These are phyloP conservation scores for Quambalaria eucalypti DNA, from an alignment of 1,284 basidiomycete species.

Conservation along the genomic window DNA sequence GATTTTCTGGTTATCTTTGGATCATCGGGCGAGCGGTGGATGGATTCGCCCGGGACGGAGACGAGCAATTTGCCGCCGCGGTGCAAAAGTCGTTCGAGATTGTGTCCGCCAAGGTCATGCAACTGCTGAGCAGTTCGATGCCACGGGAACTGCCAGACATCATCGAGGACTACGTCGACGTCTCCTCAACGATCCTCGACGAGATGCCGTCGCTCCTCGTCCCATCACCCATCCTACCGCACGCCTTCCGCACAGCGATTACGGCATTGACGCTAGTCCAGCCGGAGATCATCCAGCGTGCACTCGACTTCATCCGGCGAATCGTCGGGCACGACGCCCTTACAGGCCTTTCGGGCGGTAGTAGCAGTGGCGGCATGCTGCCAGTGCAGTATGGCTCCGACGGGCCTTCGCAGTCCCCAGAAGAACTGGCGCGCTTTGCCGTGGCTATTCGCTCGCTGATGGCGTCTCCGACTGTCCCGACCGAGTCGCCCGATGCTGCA, in stretches of 20 bases:
- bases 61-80: conserved; percentile 14
- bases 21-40: conserved; percentile 68
- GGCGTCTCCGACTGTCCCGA: no score
- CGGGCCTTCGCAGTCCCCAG: conserved; percentile 45
- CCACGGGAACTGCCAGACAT: conserved; percentile 21
- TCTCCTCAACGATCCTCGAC: conserved; percentile 64
- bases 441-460: conserved; percentile 61
- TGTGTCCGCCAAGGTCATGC: conserved; percentile 25
- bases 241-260: conserved; percentile 30
- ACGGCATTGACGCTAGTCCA: conserved; percentile 27
- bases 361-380: background rate
- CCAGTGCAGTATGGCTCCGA: conserved; percentile 6
- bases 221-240: conserved; percentile 51
- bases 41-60: conserved; percentile 21
- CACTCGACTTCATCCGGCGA: conserved; percentile 68
- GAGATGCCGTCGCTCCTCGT: conserved; percentile 62
- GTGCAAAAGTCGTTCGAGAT: conserved; percentile 28
- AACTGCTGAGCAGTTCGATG: conserved; percentile 21
- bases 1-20: conserved; percentile 85
- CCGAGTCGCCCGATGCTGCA: no score
- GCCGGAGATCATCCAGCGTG: conserved; percentile 67
- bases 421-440: conserved; percentile 60
- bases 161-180: conserved; percentile 78
- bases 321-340: conserved; percentile 59
- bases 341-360: conserved; percentile 4